Evolutionary conservation across 2,329 filamentous ascomycete species (phyloP).

Genomic region (Fusarium sp.): DNA sequence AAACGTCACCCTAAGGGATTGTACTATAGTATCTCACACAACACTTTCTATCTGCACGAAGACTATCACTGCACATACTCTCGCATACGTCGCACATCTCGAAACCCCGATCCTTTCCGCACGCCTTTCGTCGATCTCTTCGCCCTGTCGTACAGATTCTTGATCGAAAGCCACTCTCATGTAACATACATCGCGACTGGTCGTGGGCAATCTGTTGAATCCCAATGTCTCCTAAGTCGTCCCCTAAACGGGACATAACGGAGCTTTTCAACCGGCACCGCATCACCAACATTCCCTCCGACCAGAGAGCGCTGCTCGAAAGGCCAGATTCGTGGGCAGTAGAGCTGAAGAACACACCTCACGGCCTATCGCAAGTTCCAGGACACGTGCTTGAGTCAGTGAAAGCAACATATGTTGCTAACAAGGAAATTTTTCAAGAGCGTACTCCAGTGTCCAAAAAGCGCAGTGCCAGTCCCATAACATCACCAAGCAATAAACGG

Average conservation of each 20-base stretch:
- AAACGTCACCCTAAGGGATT: neutral
- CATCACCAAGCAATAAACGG: constrained; percentile 18
- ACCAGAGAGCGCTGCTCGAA: constrained; percentile 56
- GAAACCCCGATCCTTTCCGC: neutral
- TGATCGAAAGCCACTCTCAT: constrained; percentile 32
- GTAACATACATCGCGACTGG: constrained; percentile 37
- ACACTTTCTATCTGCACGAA: neutral
- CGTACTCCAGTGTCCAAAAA: constrained; percentile 14
- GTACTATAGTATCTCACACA: neutral
- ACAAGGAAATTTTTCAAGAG: neutral
- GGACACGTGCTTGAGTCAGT: constrained; percentile 51
- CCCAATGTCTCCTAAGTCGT: constrained; percentile 47
- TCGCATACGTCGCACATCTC: neutral
- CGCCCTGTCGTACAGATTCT: constrained; percentile 6
- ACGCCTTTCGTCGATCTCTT: neutral
- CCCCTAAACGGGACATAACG: constrained; percentile 41
- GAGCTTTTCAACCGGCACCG: constrained; percentile 46
- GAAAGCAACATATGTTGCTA: constrained; percentile 41
- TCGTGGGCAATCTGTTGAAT: constrained; percentile 31
- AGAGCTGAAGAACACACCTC: constrained; percentile 40
- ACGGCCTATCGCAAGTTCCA: constrained; percentile 52
- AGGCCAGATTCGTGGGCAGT: constrained; percentile 54
- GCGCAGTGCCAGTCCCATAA: constrained; percentile 5
- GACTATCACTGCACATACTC: neutral
- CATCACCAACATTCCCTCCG: constrained; percentile 52